A percentile compares a stretch with the other conserved stretches of the same genome.
Conservation (phyloP, 2,329 filamentous ascomycete species). For the Raffaelea albimanens region DNA sequence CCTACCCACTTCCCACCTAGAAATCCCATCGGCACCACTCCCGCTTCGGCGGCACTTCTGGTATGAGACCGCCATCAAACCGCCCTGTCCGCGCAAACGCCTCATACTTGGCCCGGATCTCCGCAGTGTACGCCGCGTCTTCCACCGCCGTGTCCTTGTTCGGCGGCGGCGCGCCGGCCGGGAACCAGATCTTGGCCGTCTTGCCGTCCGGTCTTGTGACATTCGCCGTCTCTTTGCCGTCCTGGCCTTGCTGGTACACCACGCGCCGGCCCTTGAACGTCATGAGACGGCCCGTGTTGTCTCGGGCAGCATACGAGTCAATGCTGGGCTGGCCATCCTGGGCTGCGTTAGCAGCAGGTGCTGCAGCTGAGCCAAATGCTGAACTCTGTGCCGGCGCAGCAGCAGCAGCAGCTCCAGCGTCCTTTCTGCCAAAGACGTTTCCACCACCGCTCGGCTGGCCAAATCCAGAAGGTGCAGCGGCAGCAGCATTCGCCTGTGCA, state of each 20-base stretch:
- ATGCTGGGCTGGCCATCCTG: slow-evolving; percentile 18
- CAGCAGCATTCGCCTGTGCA: not conserved
- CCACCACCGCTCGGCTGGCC: slow-evolving; percentile 4
- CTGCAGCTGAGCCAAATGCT: not conserved
- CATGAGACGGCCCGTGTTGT: slow-evolving; percentile 15
- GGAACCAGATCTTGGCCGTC: slow-evolving; percentile 59
- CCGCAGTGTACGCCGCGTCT: slow-evolving; percentile 35
- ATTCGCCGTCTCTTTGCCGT: slow-evolving; percentile 20
- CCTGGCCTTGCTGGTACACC: slow-evolving; percentile 30
- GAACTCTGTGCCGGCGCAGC: too few species aligned
- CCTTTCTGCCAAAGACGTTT: slow-evolving; percentile 2
- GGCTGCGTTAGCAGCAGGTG: not conserved
- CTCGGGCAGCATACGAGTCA: slow-evolving; percentile 17
- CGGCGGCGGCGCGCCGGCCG: slow-evolving; percentile 56
- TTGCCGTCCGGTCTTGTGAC: slow-evolving; percentile 11
- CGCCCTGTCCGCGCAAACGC: slow-evolving; percentile 53
- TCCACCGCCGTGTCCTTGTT: slow-evolving; percentile 54
- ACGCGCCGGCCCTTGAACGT: slow-evolving; percentile 23
- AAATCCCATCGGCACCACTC: slow-evolving; percentile 71
- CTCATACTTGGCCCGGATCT: slow-evolving; percentile 48
- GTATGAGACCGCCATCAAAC: slow-evolving; percentile 65
- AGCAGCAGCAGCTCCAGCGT: too few species aligned
- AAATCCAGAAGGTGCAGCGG: too few species aligned
- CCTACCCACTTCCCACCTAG: too few species aligned
- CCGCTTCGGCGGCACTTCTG: slow-evolving; percentile 65